Percentiles rank a stretch among this genome's conserved stretches.
Evolutionary conservation across 306 rosid species (phyloP).

Genomic region (Sphenostylis stenocarpa): DNA sequence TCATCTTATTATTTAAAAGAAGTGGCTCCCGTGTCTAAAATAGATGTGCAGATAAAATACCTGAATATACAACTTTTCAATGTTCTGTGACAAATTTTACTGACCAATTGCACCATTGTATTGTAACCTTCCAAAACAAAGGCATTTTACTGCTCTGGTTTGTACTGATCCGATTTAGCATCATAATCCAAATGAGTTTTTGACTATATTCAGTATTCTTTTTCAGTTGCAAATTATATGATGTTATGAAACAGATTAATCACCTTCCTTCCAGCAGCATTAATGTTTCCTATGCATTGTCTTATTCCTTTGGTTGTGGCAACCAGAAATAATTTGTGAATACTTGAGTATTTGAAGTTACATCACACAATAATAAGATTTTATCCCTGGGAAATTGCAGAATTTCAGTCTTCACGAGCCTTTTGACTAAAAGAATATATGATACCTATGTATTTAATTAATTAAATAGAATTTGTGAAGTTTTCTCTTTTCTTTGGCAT

Average conservation of each 20-base stretch:
- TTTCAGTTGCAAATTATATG: background rate
- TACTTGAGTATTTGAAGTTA: conserved; percentile 11
- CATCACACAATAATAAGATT: background rate
- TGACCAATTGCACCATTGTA: background rate
- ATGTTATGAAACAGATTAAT: background rate
- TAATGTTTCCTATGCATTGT: background rate
- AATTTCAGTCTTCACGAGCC: background rate
- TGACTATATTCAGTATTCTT: background rate
- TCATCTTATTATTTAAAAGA: background rate
- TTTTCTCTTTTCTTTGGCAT: conserved; percentile 22
- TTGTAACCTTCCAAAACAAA: background rate
- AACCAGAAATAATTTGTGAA: background rate
- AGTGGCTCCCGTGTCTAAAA: background rate
- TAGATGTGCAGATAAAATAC: background rate
- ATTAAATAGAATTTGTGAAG: background rate
- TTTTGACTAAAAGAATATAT: conserved; percentile 10
- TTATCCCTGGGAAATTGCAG: conserved; percentile 4
- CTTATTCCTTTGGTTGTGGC: background rate
- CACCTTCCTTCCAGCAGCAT: background rate
- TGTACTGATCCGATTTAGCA: background rate
- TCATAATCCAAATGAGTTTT: background rate
- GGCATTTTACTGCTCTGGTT: background rate
- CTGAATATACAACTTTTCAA: background rate
- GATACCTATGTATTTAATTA: conserved; percentile 5
- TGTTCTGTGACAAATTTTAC: background rate